Evolutionary conservation across 139 green algal genomes (phyloP).

Genomic region (Auxenochlorella pyrenoidosa): DNA sequence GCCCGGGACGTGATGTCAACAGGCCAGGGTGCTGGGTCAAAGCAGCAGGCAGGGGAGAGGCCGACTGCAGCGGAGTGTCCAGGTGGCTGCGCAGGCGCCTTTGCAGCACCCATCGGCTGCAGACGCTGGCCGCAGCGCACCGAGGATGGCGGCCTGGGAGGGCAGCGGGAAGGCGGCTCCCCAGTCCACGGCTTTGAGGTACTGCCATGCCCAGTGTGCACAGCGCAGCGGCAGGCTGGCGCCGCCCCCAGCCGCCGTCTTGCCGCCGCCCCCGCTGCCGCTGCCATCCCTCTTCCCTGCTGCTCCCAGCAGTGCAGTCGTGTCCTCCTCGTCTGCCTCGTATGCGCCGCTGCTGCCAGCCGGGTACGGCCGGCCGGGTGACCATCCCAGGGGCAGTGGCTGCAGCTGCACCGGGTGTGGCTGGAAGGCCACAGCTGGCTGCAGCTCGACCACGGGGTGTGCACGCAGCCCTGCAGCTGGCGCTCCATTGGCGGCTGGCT

Average conservation of each 20-base stretch:
- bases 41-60: neutral
- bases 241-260: neutral
- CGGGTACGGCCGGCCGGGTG: neutral
- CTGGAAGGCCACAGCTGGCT: neutral
- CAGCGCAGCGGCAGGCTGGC: neutral
- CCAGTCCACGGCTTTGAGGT: conserved; percentile 34
- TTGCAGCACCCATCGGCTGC: neutral
- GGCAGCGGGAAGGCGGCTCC: conserved; percentile 34
- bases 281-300: neutral
- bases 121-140: neutral
- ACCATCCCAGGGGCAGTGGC: neutral
- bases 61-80: neutral
- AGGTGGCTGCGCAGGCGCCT: neutral
- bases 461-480: neutral
- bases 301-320: neutral
- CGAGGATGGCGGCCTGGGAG: conserved; percentile 38
- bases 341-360: neutral
- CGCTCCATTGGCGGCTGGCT: no score
- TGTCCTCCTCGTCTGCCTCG: neutral
- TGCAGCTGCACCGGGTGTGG: neutral
- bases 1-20: no score
- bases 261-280: neutral
- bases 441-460: neutral
- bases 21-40: no score
- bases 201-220: neutral